Evolutionary conservation across 2,329 filamentous ascomycete species (phyloP).

Genomic region (Grosmannia clavigera): DNA sequence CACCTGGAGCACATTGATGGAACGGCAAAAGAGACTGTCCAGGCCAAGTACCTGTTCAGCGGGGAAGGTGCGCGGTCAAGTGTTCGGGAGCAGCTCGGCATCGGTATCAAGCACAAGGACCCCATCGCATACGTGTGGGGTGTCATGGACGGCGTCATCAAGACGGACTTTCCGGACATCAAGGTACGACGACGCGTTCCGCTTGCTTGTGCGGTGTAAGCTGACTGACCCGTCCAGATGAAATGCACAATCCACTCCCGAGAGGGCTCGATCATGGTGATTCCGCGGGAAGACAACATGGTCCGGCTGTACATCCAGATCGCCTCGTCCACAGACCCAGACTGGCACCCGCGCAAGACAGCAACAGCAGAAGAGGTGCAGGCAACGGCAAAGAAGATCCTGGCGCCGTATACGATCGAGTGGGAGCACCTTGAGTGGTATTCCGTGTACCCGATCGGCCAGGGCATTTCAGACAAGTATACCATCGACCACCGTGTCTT

Average conservation of each 20-base stretch:
- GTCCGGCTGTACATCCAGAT: slow-evolving; percentile 61
- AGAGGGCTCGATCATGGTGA: slow-evolving; percentile 67
- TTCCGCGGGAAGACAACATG: slow-evolving; percentile 57
- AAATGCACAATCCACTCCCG: slow-evolving; percentile 66
- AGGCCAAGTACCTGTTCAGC: slow-evolving; percentile 58
- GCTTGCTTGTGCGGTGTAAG: neutral
- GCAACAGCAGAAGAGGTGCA: slow-evolving; percentile 54
- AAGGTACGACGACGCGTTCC: slow-evolving; percentile 28
- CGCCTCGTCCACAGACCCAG: slow-evolving; percentile 45
- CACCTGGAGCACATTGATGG: slow-evolving; percentile 67
- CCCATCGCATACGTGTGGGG: slow-evolving; percentile 63
- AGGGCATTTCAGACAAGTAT: slow-evolving; percentile 57
- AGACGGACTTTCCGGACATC: slow-evolving; percentile 66
- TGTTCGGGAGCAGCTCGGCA: slow-evolving; percentile 50
- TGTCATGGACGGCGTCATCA: slow-evolving; percentile 61
- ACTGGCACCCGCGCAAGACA: slow-evolving; percentile 49
- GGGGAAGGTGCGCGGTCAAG: slow-evolving; percentile 59
- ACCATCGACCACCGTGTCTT: slow-evolving; percentile 59
- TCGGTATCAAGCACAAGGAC: slow-evolving; percentile 60
- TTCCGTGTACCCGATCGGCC: slow-evolving; percentile 65
- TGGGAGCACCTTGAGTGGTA: slow-evolving; percentile 62
- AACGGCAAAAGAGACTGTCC: slow-evolving; percentile 50
- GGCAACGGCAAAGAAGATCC: slow-evolving; percentile 49
- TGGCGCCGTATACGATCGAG: slow-evolving; percentile 54
- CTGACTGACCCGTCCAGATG: slow-evolving; percentile 30